Evolutionary conservation across 768 basidiomycete species (phyloP), one percentile per base, ranked within the genome.

Genomic region (Pisolithus marmoratus): DNA sequence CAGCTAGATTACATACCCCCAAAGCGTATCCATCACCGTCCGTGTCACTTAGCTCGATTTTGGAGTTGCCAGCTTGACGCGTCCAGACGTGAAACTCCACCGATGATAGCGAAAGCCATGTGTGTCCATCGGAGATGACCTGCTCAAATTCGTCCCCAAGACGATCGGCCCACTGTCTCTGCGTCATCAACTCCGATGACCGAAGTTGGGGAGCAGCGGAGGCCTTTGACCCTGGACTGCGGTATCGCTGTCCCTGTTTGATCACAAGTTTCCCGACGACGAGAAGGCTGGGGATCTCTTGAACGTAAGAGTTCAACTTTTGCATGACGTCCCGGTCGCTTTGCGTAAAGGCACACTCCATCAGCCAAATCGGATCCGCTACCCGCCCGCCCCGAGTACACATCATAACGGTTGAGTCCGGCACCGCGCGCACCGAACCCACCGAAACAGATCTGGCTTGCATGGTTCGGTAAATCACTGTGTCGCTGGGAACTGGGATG

Each of bases 101-200:
- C 5, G 15, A 40, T 40, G 38, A 40, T 19, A 40, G 38, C 9
- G 38, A 40, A n/a, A 40, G n/a, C 38, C 38, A 40, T 17, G 38
- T 40, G 8, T 40, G 38, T 4, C 38, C 38, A 40, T 40, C 38
- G n/a, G 9, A 9, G 38, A 40, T 9, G 27, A 27, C 27, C 6
- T 11, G n/a, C n/a, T 40, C 48, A 3, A 64, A 53, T 9, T 58
- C 55, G 4, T 60, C 56, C 2, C 46, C 48, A 4, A 73, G 56
- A 71, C 72, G 74, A 5, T 54, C 48, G 0, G 72, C 70, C 3
- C 73, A 62, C 9, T 67, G 63, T 14, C 62, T 54, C 4, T 54
- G 52, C 4, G 64, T 52, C 11, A 40, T 70, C 66, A 0, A 22
- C 9, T 0, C 61, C 65, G 19, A 74, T 64, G 2, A 55, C 58